These are phyloP conservation scores for Dalechampia spathulata DNA, from an alignment of 441 rosid species.

Conservation along the genomic window DNA sequence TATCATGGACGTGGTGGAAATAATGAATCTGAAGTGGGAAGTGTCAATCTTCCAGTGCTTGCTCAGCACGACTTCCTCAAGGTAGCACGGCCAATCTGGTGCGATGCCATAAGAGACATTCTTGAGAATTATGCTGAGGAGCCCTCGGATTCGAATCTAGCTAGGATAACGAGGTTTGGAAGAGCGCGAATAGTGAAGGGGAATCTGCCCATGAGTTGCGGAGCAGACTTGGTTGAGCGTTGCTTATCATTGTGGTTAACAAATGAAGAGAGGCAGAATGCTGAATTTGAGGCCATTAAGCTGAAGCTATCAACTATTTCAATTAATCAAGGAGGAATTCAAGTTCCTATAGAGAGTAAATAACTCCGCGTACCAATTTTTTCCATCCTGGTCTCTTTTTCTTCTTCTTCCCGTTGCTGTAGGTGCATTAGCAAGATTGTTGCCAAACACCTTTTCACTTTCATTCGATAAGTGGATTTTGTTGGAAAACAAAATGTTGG, in stretches of 20 bases:
- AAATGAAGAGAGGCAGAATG: constrained; percentile 47
- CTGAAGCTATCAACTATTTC: constrained; percentile 40
- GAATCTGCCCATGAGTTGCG: constrained; percentile 27
- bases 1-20: constrained; percentile 83
- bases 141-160: constrained; percentile 58
- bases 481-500: not conserved
- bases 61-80: constrained; percentile 57
- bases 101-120: constrained; percentile 45
- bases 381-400: not conserved
- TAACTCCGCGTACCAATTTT: constrained; percentile 3
- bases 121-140: constrained; percentile 45
- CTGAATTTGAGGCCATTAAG: constrained; percentile 58
- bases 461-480: not conserved
- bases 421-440: not conserved
- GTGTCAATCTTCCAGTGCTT: constrained; percentile 67
- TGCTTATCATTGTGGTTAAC: constrained; percentile 65
- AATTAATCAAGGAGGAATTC: constrained; percentile 19
- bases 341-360: constrained; percentile 26
- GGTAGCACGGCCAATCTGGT: constrained; percentile 81
- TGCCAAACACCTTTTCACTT: not conserved
- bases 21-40: constrained; percentile 69
- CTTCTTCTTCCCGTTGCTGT: not conserved
- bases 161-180: constrained; percentile 49
- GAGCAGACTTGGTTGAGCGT: constrained; percentile 50
- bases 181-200: constrained; percentile 39